Conservation (phyloP, 73 alveolate species). For the Stentor coeruleus region DNA sequence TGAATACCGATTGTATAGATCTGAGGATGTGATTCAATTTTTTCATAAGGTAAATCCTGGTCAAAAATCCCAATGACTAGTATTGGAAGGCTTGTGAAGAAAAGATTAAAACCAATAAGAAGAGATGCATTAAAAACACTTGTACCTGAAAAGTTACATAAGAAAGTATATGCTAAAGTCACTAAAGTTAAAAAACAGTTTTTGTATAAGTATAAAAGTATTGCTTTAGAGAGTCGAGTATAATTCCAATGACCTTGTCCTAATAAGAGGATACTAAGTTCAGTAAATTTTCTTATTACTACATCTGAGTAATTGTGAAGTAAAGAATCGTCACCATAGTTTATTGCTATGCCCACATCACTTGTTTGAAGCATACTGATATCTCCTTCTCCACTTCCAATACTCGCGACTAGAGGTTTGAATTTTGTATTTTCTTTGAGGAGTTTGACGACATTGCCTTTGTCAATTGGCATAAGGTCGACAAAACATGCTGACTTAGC, state of each 20-base stretch:
- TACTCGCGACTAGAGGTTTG: slow-evolving; percentile 10
- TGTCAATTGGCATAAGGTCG: not conserved
- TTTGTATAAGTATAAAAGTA: slow-evolving; percentile 5
- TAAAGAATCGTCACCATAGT: not conserved
- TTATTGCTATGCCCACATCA: slow-evolving; percentile 2
- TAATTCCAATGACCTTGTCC: slow-evolving; percentile 10
- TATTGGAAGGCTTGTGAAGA: not conserved
- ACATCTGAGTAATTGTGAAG: not conserved
- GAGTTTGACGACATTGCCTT: slow-evolving; percentile 9
- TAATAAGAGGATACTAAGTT: not conserved
- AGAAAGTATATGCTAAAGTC: not conserved
- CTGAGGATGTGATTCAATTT: not conserved
- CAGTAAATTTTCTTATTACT: not conserved
- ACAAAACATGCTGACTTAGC: slow-evolving; percentile 13
- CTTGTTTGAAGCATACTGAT: slow-evolving; percentile 1
- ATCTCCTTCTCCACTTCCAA: slow-evolving; percentile 15
- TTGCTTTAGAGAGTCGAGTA: not conserved
- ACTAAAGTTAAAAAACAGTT: not conserved
- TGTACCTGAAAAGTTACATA: slow-evolving; percentile 16
- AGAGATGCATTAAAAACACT: not conserved
- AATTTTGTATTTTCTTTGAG: not conserved
- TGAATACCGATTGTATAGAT: not conserved
- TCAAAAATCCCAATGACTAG: not conserved
- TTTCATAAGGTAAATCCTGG: not conserved
- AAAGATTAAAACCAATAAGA: not conserved